These are phyloP conservation scores for Peltaster fructicola DNA, from an alignment of 2,329 filamentous ascomycete genomes.

Conservation along the genomic window DNA sequence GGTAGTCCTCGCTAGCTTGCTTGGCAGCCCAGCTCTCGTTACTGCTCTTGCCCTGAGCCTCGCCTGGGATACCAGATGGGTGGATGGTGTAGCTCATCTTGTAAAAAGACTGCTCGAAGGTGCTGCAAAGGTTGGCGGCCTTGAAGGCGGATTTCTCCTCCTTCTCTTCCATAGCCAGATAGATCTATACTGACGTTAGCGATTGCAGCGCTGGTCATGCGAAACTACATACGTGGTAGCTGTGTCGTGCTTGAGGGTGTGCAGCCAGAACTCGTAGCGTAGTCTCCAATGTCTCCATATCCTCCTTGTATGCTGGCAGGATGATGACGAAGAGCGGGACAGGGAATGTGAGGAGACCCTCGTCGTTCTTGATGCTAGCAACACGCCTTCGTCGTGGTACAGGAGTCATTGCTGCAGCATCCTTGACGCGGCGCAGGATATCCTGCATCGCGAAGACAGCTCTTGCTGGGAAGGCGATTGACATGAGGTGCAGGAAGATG, in stretches of 20 bases:
- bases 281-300: slow-evolving; percentile 48
- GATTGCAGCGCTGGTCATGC: background rate
- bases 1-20: slow-evolving; percentile 45
- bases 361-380: slow-evolving; percentile 8
- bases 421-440: slow-evolving; percentile 26
- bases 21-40: slow-evolving; percentile 55
- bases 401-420: slow-evolving; percentile 7
- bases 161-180: slow-evolving; percentile 55
- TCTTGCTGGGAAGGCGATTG: slow-evolving; percentile 44
- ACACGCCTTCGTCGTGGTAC: slow-evolving; percentile 7
- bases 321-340: slow-evolving; percentile 43
- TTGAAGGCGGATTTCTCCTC: slow-evolving; percentile 44
- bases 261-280: slow-evolving; percentile 52
- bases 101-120: slow-evolving; percentile 47
- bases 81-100: slow-evolving; percentile 51
- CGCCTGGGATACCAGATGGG: slow-evolving; percentile 45
- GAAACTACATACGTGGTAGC: slow-evolving; percentile 46
- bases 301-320: slow-evolving; percentile 59
- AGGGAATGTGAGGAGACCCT: slow-evolving; percentile 9
- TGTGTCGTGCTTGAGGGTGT: slow-evolving; percentile 43
- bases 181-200: slow-evolving; percentile 34
- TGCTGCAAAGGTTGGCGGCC: slow-evolving; percentile 42
- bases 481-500: slow-evolving; percentile 45
- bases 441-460: slow-evolving; percentile 44
- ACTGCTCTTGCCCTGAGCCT: slow-evolving; percentile 57